Evolutionary conservation across 78 protist species (phyloP).

Genomic region (Goniomonas avonlea): DNA sequence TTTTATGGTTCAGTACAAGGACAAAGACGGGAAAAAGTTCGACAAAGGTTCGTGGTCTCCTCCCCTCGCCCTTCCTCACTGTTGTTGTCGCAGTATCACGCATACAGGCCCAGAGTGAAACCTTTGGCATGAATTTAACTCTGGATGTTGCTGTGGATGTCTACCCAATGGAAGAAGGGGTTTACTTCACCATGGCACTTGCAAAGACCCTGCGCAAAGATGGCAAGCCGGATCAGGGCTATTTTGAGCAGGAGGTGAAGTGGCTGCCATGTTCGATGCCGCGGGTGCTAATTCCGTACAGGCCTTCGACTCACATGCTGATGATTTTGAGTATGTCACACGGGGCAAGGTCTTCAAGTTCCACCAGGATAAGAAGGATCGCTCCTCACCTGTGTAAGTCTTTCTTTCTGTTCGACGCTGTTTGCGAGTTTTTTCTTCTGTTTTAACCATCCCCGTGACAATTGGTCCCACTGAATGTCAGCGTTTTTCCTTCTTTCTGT

Average conservation of each 20-base stretch:
- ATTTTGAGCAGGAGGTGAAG: slow-evolving; percentile 25
- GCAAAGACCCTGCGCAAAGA: slow-evolving; percentile 58
- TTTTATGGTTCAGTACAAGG: slow-evolving; percentile 63
- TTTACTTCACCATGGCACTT: slow-evolving; percentile 59
- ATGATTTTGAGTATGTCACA: slow-evolving; percentile 76
- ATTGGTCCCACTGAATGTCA: too few relatives aligned
- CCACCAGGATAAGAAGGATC: too few relatives aligned
- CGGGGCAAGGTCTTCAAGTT: slow-evolving; percentile 76
- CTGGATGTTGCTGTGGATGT: slow-evolving; percentile 77
- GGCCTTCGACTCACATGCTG: slow-evolving; percentile 40
- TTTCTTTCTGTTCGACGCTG: too few relatives aligned
- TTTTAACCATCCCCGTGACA: too few relatives aligned
- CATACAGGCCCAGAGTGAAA: slow-evolving; percentile 52
- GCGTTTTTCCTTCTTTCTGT: not conserved
- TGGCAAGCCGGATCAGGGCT: slow-evolving; percentile 52
- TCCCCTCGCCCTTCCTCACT: not conserved
- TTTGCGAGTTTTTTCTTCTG: too few relatives aligned
- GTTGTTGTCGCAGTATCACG: slow-evolving; percentile 47
- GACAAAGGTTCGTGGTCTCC: slow-evolving; percentile 43
- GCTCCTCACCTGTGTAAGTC: too few relatives aligned
- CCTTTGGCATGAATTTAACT: slow-evolving; percentile 57
- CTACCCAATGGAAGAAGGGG: slow-evolving; percentile 59
- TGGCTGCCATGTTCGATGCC: not conserved
- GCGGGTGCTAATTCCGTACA: not conserved
- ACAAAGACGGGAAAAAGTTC: slow-evolving; percentile 67